A percentile compares a stretch with the other conserved stretches of the same genome.
phyloP scores from a whole-genome alignment of 495 filamentous ascomycete genomes.

The Annulohypoxylon nitens region DNA sequence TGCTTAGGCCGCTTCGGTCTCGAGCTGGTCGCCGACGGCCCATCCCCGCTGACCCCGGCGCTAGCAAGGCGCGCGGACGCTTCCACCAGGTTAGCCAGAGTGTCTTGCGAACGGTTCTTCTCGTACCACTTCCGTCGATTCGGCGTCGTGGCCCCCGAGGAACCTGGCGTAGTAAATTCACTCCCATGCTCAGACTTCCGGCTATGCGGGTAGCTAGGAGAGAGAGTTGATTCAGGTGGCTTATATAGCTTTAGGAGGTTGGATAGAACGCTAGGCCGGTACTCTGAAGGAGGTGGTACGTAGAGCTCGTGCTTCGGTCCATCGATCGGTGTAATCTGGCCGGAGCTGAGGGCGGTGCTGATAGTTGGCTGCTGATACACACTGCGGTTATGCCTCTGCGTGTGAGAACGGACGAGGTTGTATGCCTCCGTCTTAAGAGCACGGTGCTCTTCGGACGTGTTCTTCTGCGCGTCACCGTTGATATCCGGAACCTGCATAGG shows the following conservation, averaged over 20 bases:
- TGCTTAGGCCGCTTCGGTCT: slow-evolving; percentile 58
- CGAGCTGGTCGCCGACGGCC: slow-evolving; percentile 52
- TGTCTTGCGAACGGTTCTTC: slow-evolving; percentile 63
- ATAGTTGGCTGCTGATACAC: slow-evolving; percentile 35
- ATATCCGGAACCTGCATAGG: slow-evolving; percentile 34
- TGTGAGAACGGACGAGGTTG: slow-evolving; percentile 66
- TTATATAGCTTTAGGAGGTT: slow-evolving; percentile 83
- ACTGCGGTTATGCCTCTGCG: slow-evolving; percentile 47
- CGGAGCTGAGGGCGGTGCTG: slow-evolving; percentile 63
- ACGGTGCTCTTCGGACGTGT: slow-evolving; percentile 44
- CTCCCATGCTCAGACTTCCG: slow-evolving; percentile 48
- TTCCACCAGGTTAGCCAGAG: slow-evolving; percentile 68
- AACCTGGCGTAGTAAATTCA: slow-evolving; percentile 47
- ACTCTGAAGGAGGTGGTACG: slow-evolving; percentile 75
- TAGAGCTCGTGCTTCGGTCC: slow-evolving; percentile 73
- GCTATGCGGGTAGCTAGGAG: slow-evolving; percentile 46
- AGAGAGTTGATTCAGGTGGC: slow-evolving; percentile 44
- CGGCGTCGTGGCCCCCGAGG: slow-evolving; percentile 67
- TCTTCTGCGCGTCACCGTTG: slow-evolving; percentile 34
- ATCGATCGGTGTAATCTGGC: slow-evolving; percentile 70
- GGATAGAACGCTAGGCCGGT: slow-evolving; percentile 81
- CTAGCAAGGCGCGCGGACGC: slow-evolving; percentile 66
- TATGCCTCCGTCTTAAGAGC: slow-evolving; percentile 58
- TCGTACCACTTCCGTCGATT: slow-evolving; percentile 73
- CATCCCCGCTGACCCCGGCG: slow-evolving; percentile 48